Evolutionary conservation across 2,329 filamentous ascomycete species (phyloP).

Genomic region (Penicillium sp.): DNA sequence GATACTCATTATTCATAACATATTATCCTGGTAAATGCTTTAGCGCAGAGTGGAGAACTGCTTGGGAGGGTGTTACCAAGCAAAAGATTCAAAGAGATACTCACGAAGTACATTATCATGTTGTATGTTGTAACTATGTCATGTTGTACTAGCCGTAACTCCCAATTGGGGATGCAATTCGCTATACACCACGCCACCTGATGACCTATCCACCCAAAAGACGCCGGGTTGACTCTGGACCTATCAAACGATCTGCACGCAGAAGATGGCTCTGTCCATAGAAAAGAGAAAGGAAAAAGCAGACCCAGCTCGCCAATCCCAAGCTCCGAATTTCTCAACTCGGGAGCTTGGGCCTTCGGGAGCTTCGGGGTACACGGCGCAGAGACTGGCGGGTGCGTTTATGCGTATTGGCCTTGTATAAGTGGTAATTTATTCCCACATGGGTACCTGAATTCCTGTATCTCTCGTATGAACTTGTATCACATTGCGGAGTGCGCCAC

Average conservation of each 20-base stretch:
- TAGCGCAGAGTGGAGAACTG: constrained; percentile 6
- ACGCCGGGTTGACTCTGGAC: not conserved
- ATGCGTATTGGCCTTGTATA: not conserved
- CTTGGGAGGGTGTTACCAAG: no score
- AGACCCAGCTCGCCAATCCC: not conserved
- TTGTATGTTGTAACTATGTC: no score
- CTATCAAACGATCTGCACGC: constrained; percentile 11
- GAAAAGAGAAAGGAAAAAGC: no score
- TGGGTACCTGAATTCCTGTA: no score
- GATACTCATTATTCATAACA: no score
- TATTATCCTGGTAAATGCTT: not conserved
- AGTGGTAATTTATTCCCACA: not conserved
- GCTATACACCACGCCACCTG: not conserved
- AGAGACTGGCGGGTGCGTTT: constrained; percentile 5
- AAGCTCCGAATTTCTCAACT: not conserved
- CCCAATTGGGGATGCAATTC: not conserved
- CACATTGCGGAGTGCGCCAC: constrained; percentile 17
- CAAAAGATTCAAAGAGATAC: no score
- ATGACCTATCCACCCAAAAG: no score
- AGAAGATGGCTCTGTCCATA: not conserved
- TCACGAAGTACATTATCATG: no score
- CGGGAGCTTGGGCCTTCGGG: constrained; percentile 12
- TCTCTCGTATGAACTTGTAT: constrained; percentile 10
- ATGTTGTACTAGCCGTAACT: not conserved
- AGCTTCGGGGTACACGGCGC: constrained; percentile 6